phyloP scores from a whole-genome alignment of 2,329 filamentous ascomycete species.

The Stenocarpella maydis region DNA sequence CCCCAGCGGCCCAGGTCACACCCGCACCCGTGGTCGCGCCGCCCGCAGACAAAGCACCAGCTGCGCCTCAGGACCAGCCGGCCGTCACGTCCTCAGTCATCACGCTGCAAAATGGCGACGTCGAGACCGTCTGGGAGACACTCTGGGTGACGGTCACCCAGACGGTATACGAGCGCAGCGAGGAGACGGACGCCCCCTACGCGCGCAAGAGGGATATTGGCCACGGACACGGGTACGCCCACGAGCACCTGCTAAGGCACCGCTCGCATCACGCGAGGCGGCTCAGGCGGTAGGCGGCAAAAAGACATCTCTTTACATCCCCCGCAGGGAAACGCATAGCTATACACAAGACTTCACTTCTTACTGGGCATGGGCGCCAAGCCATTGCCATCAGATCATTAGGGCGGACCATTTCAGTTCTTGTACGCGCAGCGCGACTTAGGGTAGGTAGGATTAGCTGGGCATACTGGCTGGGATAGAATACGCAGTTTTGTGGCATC shows the following conservation, averaged over 20 bases:
- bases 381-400: conserved; percentile 2
- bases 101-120: conserved; percentile 27
- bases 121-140: conserved; percentile 53
- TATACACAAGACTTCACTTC: not conserved
- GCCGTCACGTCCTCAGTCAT: conserved; percentile 42
- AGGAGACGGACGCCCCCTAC: conserved; percentile 36
- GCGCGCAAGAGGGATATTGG: conserved; percentile 1
- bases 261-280: conserved; percentile 25
- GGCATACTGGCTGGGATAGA: conserved; percentile 10
- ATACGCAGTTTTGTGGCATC: not conserved
- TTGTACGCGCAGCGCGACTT: not conserved
- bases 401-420: conserved; percentile 3
- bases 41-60: conserved; percentile 38
- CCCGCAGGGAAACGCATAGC: not conserved
- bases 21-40: conserved; percentile 35
- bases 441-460: not conserved
- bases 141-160: conserved; percentile 50
- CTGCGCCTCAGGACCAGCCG: conserved; percentile 26
- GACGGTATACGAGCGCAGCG: conserved; percentile 44
- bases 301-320: no score
- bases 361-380: not conserved
- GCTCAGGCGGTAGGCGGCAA: conserved; percentile 11
- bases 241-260: conserved; percentile 41
- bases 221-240: conserved; percentile 1
- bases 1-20: conserved; percentile 30